phyloP scores from a whole-genome alignment of 192 early-diverging fungal species.

The Coemansia sp. region DNA sequence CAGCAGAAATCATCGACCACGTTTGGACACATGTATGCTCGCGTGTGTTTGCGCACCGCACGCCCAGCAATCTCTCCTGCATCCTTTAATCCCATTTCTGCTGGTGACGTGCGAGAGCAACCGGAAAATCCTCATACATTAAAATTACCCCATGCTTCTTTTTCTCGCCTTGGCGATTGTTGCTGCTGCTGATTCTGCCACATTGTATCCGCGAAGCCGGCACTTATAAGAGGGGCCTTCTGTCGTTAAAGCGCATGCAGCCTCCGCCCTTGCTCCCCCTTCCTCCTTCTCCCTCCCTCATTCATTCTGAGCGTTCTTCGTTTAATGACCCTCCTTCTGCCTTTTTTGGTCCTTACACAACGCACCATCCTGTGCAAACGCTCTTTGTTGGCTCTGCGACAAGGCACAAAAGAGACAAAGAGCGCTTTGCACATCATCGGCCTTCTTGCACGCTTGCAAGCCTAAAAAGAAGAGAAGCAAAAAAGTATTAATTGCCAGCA shows the following conservation, averaged over 20 bases:
- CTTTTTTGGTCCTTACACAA: neutral
- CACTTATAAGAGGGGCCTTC: conserved; percentile 7
- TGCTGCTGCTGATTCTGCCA: conserved; percentile 2
- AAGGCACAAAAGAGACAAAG: conserved; percentile 1
- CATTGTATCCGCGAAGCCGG: neutral
- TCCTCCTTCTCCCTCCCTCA: neutral
- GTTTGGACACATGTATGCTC: conserved; percentile 3
- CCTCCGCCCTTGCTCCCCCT: neutral
- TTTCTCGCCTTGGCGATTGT: neutral
- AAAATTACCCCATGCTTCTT: neutral
- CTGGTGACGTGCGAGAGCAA: neutral
- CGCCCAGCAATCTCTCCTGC: neutral
- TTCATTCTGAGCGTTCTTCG: neutral
- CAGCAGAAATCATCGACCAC: neutral
- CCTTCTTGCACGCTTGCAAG: neutral
- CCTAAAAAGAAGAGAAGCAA: no score
- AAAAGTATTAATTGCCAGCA: no score
- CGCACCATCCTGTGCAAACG: neutral
- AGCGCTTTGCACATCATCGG: neutral
- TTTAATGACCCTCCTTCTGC: neutral
- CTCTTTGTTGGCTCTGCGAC: neutral
- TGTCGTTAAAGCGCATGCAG: neutral
- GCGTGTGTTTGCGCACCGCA: neutral
- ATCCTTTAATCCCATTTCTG: neutral
- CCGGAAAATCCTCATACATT: neutral